Evolutionary conservation across 257 asterid species (phyloP).

Genomic region (Orobanche coerulescens): DNA sequence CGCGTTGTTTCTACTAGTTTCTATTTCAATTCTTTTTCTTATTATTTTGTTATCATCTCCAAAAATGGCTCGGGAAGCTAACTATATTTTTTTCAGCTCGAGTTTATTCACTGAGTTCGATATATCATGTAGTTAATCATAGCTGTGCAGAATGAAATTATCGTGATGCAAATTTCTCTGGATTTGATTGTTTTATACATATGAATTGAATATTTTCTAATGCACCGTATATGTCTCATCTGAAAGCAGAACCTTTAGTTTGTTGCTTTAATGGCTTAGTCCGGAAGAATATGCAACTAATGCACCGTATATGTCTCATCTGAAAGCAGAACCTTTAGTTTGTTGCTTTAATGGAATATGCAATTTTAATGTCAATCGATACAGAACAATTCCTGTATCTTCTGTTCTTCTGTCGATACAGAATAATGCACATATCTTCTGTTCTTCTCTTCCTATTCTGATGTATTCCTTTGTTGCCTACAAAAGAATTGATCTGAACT

Average conservation of each 20-base stretch:
- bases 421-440: constrained; percentile 5
- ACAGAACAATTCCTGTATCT: constrained; percentile 2
- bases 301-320: neutral
- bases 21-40: neutral
- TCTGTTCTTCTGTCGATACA: neutral
- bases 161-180: neutral
- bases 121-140: neutral
- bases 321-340: neutral
- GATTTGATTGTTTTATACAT: neutral
- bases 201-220: neutral
- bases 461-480: constrained; percentile 16
- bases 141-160: neutral
- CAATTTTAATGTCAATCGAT: neutral
- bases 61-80: neutral
- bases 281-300: neutral
- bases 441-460: constrained; percentile 13
- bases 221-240: neutral
- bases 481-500: constrained; percentile 2
- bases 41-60: neutral
- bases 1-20: neutral
- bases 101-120: neutral
- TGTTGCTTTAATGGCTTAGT: neutral
- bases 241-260: neutral
- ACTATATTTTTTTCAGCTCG: neutral
- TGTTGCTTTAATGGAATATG: neutral